These are phyloP conservation scores for Phaeosphaeriaceae sp. DNA, from an alignment of 2,329 filamentous ascomycete genomes.

Conservation along the genomic window DNA sequence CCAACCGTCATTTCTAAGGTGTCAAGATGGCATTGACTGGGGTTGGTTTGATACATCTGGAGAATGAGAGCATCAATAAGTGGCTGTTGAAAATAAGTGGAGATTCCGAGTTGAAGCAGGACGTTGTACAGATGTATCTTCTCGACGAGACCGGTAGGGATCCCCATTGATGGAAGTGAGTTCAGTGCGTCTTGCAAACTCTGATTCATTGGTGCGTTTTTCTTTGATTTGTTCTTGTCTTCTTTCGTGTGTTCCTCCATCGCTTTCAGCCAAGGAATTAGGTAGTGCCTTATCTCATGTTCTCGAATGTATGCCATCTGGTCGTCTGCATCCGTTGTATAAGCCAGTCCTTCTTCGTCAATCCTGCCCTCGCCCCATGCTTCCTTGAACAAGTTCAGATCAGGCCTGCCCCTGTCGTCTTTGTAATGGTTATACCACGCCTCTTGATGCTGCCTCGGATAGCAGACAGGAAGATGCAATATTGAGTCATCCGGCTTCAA, in stretches of 20 bases:
- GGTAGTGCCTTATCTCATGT: slow-evolving; percentile 10
- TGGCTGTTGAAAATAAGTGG: slow-evolving; percentile 11
- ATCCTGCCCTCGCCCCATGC: no score
- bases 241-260: slow-evolving; percentile 2
- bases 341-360: not conserved
- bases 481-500: slow-evolving; percentile 8
- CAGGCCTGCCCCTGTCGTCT: no score
- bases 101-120: slow-evolving; percentile 25
- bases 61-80: slow-evolving; percentile 20
- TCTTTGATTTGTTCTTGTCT: not conserved
- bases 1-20: slow-evolving; percentile 24
- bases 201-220: not conserved
- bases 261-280: slow-evolving; percentile 23
- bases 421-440: not conserved
- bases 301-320: slow-evolving; percentile 18
- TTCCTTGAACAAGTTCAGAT: no score
- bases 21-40: slow-evolving; percentile 18
- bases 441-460: not conserved
- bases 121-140: slow-evolving; percentile 32
- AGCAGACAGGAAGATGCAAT: slow-evolving; percentile 16
- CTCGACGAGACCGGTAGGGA: slow-evolving; percentile 14
- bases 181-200: not conserved
- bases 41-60: slow-evolving; percentile 18
- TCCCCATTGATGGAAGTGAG: not conserved
- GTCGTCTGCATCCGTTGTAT: not conserved